phyloP scores from a whole-genome alignment of 805 yeast species.

The Kuraishia piskuri region DNA sequence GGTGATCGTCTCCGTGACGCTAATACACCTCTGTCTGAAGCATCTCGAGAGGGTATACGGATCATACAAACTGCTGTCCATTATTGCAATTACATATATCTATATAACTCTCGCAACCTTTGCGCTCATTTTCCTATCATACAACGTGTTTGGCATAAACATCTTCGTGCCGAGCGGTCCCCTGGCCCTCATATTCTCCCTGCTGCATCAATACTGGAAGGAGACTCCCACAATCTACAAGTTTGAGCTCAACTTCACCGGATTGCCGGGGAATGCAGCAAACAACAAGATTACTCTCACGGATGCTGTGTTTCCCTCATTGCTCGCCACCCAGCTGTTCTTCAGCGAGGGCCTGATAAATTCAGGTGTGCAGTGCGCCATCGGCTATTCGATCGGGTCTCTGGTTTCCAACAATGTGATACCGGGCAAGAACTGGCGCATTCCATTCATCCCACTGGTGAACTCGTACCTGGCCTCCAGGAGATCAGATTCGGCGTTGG shows the following conservation, averaged over 20 bases:
- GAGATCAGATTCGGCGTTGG: slow-evolving; percentile 1
- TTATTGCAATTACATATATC: slow-evolving; percentile 31
- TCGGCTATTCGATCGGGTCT: slow-evolving; percentile 36
- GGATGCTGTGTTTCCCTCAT: slow-evolving; percentile 24
- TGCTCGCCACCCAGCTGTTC: slow-evolving; percentile 24
- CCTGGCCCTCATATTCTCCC: slow-evolving; percentile 27
- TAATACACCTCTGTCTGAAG: slow-evolving; percentile 43
- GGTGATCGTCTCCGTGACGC: slow-evolving; percentile 32
- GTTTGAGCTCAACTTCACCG: slow-evolving; percentile 26
- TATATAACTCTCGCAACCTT: slow-evolving; percentile 38
- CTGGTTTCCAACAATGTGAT: slow-evolving; percentile 32
- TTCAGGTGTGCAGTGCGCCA: slow-evolving; percentile 28
- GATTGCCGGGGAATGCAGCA: slow-evolving; percentile 14
- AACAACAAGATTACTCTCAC: slow-evolving; percentile 18
- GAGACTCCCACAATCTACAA: slow-evolving; percentile 32
- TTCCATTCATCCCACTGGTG: slow-evolving; percentile 15
- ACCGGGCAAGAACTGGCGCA: slow-evolving; percentile 29
- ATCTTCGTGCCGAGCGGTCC: slow-evolving; percentile 38
- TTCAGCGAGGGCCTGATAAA: slow-evolving; percentile 33
- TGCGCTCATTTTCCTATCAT: slow-evolving; percentile 21
- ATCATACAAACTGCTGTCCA: slow-evolving; percentile 40
- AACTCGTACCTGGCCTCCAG: background rate
- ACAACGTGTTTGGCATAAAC: slow-evolving; percentile 23
- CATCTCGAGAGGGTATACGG: slow-evolving; percentile 52
- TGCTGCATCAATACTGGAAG: slow-evolving; percentile 30